Percentiles rank a stretch among this genome's conserved stretches.
Conservation (phyloP, 495 filamentous ascomycete genomes). For the Aspergillus indologenus region DNA sequence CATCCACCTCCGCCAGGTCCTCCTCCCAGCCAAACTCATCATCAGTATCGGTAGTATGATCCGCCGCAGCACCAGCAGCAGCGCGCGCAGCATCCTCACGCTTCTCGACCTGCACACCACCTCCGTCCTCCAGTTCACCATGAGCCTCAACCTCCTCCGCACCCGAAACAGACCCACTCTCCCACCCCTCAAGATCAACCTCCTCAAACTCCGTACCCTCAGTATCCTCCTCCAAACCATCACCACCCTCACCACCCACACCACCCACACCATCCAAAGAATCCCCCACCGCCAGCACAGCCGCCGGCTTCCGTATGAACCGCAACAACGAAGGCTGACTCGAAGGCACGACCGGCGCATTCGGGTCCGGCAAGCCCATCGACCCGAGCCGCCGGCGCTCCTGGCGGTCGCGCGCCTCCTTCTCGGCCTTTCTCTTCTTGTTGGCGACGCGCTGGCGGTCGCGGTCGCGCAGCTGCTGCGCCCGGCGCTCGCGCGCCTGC, state of each 20-base stretch:
- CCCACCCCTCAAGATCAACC: neutral
- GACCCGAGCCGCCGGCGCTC: constrained; percentile 40
- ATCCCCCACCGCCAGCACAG: no score
- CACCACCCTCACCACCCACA: neutral
- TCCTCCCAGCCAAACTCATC: constrained; percentile 9
- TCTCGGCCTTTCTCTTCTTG: constrained; percentile 45
- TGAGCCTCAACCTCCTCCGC: constrained; percentile 6
- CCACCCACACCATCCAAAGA: no score
- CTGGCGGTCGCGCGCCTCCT: constrained; percentile 41
- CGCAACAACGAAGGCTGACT: constrained; percentile 47
- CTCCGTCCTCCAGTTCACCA: neutral
- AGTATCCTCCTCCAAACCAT: constrained; percentile 3
- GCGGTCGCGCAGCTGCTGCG: constrained; percentile 41
- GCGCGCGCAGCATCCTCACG: constrained; percentile 8
- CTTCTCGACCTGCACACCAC: neutral
- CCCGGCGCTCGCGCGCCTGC: constrained; percentile 37
- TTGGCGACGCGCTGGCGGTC: constrained; percentile 38
- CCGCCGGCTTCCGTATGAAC: constrained; percentile 37
- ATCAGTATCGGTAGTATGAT: constrained; percentile 23
- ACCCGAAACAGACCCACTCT: neutral
- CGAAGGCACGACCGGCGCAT: constrained; percentile 37
- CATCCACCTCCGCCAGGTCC: constrained; percentile 28
- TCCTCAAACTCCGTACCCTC: constrained; percentile 5
- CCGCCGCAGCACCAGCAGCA: constrained; percentile 8
- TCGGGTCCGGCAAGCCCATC: constrained; percentile 43